Evolutionary conservation across 2,329 filamentous ascomycete species (phyloP), one percentile per base, ranked within the genome.

Genomic region (Amauroascus niger): DNA sequence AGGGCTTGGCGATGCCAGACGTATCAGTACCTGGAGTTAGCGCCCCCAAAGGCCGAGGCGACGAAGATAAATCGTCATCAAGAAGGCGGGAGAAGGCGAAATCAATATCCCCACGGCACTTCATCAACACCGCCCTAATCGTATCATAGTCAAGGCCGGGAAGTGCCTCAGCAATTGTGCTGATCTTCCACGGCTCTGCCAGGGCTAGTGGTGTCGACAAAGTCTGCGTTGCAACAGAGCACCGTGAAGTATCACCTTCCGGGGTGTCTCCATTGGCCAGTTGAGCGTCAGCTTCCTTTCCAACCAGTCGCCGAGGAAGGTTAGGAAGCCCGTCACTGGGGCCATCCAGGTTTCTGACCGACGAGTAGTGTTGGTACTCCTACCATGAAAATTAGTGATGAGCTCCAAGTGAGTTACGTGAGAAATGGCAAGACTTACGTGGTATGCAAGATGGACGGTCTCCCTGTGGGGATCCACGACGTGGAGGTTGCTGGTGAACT

Each of bases 341-440:
- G 6, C 80, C 81, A 57, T 77, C 67, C 44, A 79, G 67, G 61
- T 80, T 80, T 53, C 82, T 76, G 59, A 86, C 79, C 0, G 81
- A 84, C 3, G 81, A 84, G 67, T 83, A 85, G 64, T 85, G 82
- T 62, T 84, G 76, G 71, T 79, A 84, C 44, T 70, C 74, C 78
- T 83, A 63, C 32, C 63, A 59, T 49, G 61, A 58, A 33, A 39
- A n/a, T 41, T 13, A 40, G 44, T 40, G 37, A 55, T 52, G 24
- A 14, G 9, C 13, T 45, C 11, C 14, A 39, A 14, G 8, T 41
- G 35, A 26, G 41, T 33, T 5, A 39, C 28, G 37, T 13, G 2
- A 41, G 8, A 24, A 18, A 8, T 14, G 51, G 45, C 5, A 47
- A 43, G 30, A 71, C 78, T 70, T 74, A 82, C 80, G 61, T 83